Evolutionary conservation across 768 basidiomycete species (phyloP).

Genomic region (Clathrus columnatus): DNA sequence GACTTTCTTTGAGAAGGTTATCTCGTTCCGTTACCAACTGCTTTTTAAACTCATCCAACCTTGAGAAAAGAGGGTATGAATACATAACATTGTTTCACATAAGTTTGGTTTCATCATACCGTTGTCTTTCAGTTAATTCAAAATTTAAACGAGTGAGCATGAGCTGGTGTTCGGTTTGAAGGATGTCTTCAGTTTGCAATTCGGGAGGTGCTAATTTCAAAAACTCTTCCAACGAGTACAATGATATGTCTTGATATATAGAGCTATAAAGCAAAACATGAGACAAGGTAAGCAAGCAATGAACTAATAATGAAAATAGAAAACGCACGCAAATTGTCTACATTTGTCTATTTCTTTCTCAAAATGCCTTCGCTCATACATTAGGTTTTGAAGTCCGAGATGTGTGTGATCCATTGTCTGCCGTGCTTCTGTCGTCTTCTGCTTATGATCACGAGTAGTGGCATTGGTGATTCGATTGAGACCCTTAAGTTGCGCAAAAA

Average conservation of each 20-base stretch:
- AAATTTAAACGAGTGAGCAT: slow-evolving; percentile 85
- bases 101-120: slow-evolving; percentile 48
- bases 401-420: slow-evolving; percentile 88
- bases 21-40: slow-evolving; percentile 66
- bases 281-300: neutral
- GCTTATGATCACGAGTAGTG: slow-evolving; percentile 62
- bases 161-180: slow-evolving; percentile 67
- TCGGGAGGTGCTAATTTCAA: slow-evolving; percentile 57
- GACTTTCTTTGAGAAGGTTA: slow-evolving; percentile 72
- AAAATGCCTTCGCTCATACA: slow-evolving; percentile 84
- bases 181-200: slow-evolving; percentile 49
- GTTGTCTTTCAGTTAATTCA: slow-evolving; percentile 80
- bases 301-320: neutral
- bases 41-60: slow-evolving; percentile 62
- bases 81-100: neutral
- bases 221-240: slow-evolving; percentile 67
- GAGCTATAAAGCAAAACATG: slow-evolving; percentile 39
- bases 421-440: slow-evolving; percentile 62
- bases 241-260: slow-evolving; percentile 78
- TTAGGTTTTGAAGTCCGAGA: slow-evolving; percentile 75
- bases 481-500: slow-evolving; percentile 72
- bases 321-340: slow-evolving; percentile 77
- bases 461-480: slow-evolving; percentile 69
- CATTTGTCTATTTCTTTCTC: slow-evolving; percentile 91
- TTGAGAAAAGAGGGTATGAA: slow-evolving; percentile 21